A percentile compares a stretch with the other conserved stretches of the same genome.
Conservation (phyloP, 2,329 filamentous ascomycete genomes). For the Pseudogymnoascus sp. region DNA sequence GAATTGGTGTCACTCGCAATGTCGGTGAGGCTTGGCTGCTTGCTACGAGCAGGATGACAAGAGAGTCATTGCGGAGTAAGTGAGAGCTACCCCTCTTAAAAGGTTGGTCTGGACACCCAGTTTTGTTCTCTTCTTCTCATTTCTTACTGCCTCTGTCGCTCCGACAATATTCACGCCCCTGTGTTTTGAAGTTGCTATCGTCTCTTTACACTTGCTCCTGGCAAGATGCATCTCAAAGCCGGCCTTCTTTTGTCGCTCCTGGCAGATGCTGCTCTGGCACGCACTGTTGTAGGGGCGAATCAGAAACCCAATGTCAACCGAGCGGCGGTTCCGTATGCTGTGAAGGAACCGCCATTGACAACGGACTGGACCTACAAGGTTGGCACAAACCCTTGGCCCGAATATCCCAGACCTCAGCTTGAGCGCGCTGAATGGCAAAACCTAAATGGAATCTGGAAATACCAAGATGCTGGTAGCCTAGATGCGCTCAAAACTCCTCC, state of each 20-base stretch:
- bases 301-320: conserved; percentile 11
- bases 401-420: conserved; percentile 41
- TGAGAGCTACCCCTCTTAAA: neutral
- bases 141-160: neutral
- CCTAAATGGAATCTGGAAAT: conserved; percentile 42
- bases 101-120: neutral
- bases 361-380: conserved; percentile 40
- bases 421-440: conserved; percentile 41
- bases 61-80: neutral
- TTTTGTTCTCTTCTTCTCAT: neutral
- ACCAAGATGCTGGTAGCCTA: conserved; percentile 33
- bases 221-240: neutral
- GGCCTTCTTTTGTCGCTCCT: neutral
- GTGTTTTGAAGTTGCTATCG: neutral
- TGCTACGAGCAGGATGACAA: neutral
- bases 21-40: conserved; percentile 1
- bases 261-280: neutral
- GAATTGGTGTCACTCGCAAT: neutral
- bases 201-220: neutral
- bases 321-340: conserved; percentile 28
- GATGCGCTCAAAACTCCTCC: conserved; percentile 37
- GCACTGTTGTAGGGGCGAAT: neutral
- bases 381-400: conserved; percentile 41
- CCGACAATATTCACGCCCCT: neutral
- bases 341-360: conserved; percentile 34